These are phyloP conservation scores for Heterobasidion annosum DNA, from an alignment of 1,284 basidiomycete species.

Conservation along the genomic window DNA sequence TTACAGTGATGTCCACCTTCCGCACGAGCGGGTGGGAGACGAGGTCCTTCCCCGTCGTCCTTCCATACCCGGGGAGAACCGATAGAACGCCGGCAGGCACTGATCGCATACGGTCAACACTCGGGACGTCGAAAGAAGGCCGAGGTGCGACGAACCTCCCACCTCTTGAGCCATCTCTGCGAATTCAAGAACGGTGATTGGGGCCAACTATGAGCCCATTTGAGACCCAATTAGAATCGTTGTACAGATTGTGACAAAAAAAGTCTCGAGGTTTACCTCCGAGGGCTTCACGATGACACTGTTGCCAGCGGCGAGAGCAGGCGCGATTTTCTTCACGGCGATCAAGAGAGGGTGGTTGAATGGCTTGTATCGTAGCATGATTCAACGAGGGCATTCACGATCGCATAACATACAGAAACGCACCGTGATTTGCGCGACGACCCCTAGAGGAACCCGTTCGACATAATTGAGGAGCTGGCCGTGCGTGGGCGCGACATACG, in stretches of 20 bases:
- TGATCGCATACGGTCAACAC: constrained; percentile 17
- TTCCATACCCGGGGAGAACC: constrained; percentile 64
- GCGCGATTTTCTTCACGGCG: constrained; percentile 79
- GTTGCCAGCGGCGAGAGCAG: constrained; percentile 79
- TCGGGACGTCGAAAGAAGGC: background rate
- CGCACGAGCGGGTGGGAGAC: constrained; percentile 55
- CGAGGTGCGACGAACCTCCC: constrained; percentile 41
- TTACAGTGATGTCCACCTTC: constrained; percentile 77
- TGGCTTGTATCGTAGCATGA: constrained; percentile 33
- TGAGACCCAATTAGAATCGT: background rate
- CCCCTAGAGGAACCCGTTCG: constrained; percentile 69
- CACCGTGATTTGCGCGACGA: constrained; percentile 78
- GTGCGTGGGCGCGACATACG: constrained; percentile 68
- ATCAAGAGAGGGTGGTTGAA: constrained; percentile 82
- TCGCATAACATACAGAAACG: background rate
- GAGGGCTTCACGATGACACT: constrained; percentile 78
- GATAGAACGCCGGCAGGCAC: constrained; percentile 70
- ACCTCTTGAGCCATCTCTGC: constrained; percentile 52
- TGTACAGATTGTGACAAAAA: background rate
- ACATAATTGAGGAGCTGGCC: constrained; percentile 74
- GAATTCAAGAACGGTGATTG: constrained; percentile 71
- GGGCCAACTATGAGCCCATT: constrained; percentile 45
- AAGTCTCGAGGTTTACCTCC: constrained; percentile 34
- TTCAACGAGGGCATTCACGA: background rate
- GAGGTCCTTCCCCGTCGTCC: constrained; percentile 52